Percentiles rank a stretch among this genome's conserved stretches.
phyloP scores from a whole-genome alignment of 768 basidiomycete species.

The Roridomyces roridus region DNA sequence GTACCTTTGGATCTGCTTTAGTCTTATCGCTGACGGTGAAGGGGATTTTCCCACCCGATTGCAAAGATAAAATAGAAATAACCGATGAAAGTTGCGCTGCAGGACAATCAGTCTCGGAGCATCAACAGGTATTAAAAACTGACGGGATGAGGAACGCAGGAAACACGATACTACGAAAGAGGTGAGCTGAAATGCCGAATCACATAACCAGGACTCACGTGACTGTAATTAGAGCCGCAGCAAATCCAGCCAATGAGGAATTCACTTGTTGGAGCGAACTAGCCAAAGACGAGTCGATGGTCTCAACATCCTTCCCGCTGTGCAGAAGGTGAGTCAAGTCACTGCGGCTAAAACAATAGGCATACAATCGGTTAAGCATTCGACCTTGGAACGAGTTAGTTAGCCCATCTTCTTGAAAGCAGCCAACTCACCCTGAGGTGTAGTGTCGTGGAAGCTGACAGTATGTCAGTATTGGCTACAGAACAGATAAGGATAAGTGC shows the following conservation, averaged over 20 bases:
- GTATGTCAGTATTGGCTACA: background rate
- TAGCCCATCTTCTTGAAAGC: background rate
- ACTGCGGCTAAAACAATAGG: background rate
- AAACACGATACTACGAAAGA: conserved; percentile 63
- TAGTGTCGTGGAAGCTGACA: conserved; percentile 54
- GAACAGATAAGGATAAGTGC: conserved; percentile 42
- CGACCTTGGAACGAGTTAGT: conserved; percentile 56
- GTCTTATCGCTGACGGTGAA: no score
- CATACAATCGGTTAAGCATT: conserved; percentile 79
- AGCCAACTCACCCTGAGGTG: conserved; percentile 65
- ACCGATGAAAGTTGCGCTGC: conserved; percentile 60
- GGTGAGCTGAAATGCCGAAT: background rate
- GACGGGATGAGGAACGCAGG: conserved; percentile 81
- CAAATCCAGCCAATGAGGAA: conserved; percentile 76
- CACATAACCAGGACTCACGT: conserved; percentile 69
- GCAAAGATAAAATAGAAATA: conserved; percentile 74
- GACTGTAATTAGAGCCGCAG: conserved; percentile 75
- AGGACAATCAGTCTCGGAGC: conserved; percentile 75
- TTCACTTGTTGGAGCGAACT: conserved; percentile 78
- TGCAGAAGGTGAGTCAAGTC: background rate
- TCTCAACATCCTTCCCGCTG: conserved; percentile 70
- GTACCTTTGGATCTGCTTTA: no score
- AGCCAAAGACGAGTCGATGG: conserved; percentile 79
- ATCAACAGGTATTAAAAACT: conserved; percentile 39
- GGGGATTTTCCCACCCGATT: no score